Conservation (phyloP, 768 basidiomycete genomes). For the Panellus pusillus region DNA sequence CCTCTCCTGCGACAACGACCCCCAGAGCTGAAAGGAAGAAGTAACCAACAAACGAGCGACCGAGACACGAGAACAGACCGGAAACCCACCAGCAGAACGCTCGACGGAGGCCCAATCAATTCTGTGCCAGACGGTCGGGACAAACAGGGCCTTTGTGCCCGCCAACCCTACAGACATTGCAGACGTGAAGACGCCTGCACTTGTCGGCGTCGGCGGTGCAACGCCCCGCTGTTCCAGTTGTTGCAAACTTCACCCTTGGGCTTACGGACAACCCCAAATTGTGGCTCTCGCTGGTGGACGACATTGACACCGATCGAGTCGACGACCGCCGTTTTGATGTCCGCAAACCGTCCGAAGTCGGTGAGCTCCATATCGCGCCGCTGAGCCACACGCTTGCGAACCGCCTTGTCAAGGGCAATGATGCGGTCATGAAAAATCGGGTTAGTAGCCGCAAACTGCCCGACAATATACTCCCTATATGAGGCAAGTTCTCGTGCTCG, state of each 20-base stretch:
- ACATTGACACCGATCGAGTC: conserved; percentile 1
- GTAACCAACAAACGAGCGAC: too few species aligned
- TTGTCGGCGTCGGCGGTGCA: not conserved
- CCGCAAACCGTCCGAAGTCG: conserved; percentile 1
- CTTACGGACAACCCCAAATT: not conserved
- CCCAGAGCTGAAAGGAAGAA: too few species aligned
- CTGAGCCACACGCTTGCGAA: not conserved
- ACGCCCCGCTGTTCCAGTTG: conserved; percentile 9
- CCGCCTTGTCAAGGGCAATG: conserved; percentile 14
- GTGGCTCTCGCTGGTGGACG: not conserved
- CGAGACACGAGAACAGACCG: too few species aligned
- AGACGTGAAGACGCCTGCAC: conserved; percentile 5
- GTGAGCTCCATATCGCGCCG: conserved; percentile 3
- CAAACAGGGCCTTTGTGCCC: conserved; percentile 5
- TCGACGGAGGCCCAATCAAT: not conserved
- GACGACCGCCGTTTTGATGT: conserved; percentile 10
- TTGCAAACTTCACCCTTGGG: conserved; percentile 2
- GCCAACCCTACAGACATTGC: conserved; percentile 1
- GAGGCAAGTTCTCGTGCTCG: not conserved
- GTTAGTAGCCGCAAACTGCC: conserved; percentile 1
- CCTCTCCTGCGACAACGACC: too few species aligned
- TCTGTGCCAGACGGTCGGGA: not conserved
- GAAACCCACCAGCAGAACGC: too few species aligned
- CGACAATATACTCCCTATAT: conserved; percentile 4
- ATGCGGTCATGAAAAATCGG: not conserved